phyloP scores from a whole-genome alignment of 768 basidiomycete genomes.

The Termitomyces sp. region DNA sequence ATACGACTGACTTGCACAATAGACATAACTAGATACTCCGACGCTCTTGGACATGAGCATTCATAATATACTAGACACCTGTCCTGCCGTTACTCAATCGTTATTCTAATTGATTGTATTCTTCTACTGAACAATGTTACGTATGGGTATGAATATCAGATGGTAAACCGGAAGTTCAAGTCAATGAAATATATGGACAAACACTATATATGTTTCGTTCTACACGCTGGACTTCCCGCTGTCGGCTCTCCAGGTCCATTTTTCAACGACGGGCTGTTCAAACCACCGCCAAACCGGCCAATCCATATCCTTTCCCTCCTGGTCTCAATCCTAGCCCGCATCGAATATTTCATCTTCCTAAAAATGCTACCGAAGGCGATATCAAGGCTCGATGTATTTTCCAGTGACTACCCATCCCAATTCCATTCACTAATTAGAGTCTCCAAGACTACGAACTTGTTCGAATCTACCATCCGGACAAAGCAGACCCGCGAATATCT shows the following conservation, averaged over 20 bases:
- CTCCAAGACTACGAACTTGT: slow-evolving; percentile 72
- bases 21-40: slow-evolving; percentile 2
- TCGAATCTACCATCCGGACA: slow-evolving; percentile 75
- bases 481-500: slow-evolving; percentile 33
- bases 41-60: no score
- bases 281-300: slow-evolving; percentile 1
- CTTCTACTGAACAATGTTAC: not conserved
- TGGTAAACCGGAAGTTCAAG: not conserved
- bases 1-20: slow-evolving; percentile 6
- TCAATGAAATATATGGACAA: not conserved
- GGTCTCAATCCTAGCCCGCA: slow-evolving; percentile 50
- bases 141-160: no score
- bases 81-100: not conserved
- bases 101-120: slow-evolving; percentile 1
- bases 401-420: not conserved
- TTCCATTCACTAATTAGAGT: not conserved
- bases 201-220: slow-evolving; percentile 3
- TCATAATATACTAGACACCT: no score
- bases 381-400: slow-evolving; percentile 55
- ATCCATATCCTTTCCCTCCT: slow-evolving; percentile 44
- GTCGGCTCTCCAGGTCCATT: not conserved
- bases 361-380: slow-evolving; percentile 42
- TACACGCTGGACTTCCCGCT: not conserved
- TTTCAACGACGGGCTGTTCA: not conserved
- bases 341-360: slow-evolving; percentile 58